These are phyloP conservation scores for Metschnikowia aberdeeniae DNA, from an alignment of 805 yeast species.

Conservation along the genomic window DNA sequence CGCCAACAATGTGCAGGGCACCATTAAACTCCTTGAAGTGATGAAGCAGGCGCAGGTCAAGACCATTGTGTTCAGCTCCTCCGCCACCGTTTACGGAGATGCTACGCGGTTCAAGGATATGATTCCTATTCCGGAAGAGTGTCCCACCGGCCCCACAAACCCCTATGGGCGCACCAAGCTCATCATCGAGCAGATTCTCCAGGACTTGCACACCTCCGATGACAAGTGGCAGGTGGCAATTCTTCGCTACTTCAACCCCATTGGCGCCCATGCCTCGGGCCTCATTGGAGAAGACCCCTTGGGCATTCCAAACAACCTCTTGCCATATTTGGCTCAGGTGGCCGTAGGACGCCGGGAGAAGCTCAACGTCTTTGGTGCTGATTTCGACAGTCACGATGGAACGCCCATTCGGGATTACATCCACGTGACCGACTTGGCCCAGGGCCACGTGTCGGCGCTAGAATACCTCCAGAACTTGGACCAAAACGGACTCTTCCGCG, in stretches of 20 bases:
- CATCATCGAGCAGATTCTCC: constrained; percentile 57
- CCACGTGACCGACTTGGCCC: constrained; percentile 75
- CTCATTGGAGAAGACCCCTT: constrained; percentile 76
- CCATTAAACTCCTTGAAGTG: constrained; percentile 52
- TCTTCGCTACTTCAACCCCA: constrained; percentile 76
- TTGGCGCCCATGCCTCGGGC: constrained; percentile 84
- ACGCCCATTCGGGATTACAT: constrained; percentile 81
- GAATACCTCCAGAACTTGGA: constrained; percentile 43
- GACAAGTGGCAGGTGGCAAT: constrained; percentile 52
- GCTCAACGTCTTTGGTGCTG: constrained; percentile 66
- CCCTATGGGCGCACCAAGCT: constrained; percentile 76
- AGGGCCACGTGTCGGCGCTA: constrained; percentile 72
- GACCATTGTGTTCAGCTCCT: constrained; percentile 66
- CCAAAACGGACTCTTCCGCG: constrained; percentile 53
- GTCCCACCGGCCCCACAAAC: constrained; percentile 70
- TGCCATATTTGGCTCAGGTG: constrained; percentile 75
- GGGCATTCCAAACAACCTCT: constrained; percentile 71
- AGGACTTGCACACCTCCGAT: constrained; percentile 49
- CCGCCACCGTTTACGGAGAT: constrained; percentile 84
- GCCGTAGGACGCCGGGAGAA: constrained; percentile 68
- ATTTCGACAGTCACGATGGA: constrained; percentile 69
- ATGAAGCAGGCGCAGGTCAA: constrained; percentile 46
- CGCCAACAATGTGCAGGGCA: constrained; percentile 63
- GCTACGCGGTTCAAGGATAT: constrained; percentile 66
- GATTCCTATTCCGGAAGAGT: constrained; percentile 76